phyloP scores from a whole-genome alignment of 805 yeast species.

The Zygotorulaspora danielsina region DNA sequence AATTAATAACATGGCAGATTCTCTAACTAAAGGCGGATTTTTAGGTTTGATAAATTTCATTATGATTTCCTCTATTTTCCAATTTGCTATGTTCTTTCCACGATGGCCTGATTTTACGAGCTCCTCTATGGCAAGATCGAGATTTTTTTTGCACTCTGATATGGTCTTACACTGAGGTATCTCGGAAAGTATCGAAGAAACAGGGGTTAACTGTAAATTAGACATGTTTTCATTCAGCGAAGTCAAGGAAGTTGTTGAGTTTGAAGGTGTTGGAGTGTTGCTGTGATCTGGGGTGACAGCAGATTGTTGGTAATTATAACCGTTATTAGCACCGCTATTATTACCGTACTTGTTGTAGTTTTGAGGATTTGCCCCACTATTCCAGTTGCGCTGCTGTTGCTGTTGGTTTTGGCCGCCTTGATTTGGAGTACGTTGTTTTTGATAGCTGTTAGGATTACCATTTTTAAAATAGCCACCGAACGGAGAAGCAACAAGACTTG shows the following conservation, averaged over 20 bases:
- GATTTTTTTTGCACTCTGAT: constrained; percentile 36
- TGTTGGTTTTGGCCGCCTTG: constrained; percentile 16
- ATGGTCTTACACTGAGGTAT: constrained; percentile 34
- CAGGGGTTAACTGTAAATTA: constrained; percentile 61
- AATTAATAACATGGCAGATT: constrained; percentile 62
- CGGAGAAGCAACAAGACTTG: constrained; percentile 31
- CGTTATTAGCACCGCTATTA: constrained; percentile 13
- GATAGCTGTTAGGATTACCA: constrained; percentile 17
- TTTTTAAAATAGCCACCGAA: constrained; percentile 35
- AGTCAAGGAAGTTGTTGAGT: constrained; percentile 70
- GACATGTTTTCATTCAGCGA: constrained; percentile 68
- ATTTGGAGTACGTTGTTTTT: constrained; percentile 26
- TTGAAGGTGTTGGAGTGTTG: constrained; percentile 39
- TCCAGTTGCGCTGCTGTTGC: constrained; percentile 13
- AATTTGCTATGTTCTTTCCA: constrained; percentile 46
- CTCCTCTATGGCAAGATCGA: constrained; percentile 42
- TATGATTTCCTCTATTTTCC: constrained; percentile 62
- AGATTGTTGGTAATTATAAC: constrained; percentile 33
- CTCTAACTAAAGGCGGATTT: constrained; percentile 69
- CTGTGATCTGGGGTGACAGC: constrained; percentile 36
- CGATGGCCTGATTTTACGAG: constrained; percentile 38
- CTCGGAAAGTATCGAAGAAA: constrained; percentile 48
- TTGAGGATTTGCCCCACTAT: constrained; percentile 17
- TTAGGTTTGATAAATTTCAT: constrained; percentile 69
- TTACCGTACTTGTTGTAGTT: constrained; percentile 15